These are phyloP conservation scores for Mucor mucedo DNA, from an alignment of 371 early-diverging fungal species.

Conservation along the genomic window DNA sequence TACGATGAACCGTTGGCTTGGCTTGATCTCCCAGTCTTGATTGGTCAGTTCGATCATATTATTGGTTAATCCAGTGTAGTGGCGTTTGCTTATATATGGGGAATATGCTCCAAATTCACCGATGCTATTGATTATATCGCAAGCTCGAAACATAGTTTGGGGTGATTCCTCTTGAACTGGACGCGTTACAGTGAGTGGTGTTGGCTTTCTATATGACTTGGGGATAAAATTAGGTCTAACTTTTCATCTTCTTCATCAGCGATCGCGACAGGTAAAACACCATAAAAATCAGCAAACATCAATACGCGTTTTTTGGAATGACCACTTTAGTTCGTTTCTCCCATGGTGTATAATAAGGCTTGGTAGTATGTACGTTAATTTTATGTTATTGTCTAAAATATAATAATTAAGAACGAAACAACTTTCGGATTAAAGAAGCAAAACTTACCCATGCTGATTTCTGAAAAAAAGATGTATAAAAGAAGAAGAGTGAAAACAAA, in stretches of 20 bases:
- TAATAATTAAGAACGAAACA: background rate
- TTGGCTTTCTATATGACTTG: conserved; percentile 15
- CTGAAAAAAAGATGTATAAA: background rate
- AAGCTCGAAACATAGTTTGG: no score
- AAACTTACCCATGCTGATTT: background rate
- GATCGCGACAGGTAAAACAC: background rate
- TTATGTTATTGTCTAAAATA: background rate
- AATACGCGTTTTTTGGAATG: background rate
- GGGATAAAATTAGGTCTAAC: conserved; percentile 3
- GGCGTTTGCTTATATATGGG: background rate
- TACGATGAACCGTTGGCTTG: conserved; percentile 9
- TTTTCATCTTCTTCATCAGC: conserved; percentile 6
- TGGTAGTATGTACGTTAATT: background rate
- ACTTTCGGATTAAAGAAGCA: background rate
- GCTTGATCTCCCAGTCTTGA: conserved; percentile 13
- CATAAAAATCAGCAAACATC: background rate
- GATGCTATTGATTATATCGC: no score
- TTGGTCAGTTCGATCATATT: conserved; percentile 13
- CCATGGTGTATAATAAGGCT: background rate
- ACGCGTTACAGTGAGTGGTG: background rate
- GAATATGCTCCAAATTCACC: no score
- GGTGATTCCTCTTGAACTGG: no score
- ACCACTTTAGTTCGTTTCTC: background rate
- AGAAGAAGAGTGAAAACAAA: no score
- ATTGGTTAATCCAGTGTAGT: conserved; percentile 20